Evolutionary conservation across 2,329 filamentous ascomycete species (phyloP).

Genomic region (Cladobotryum mycophilum): DNA sequence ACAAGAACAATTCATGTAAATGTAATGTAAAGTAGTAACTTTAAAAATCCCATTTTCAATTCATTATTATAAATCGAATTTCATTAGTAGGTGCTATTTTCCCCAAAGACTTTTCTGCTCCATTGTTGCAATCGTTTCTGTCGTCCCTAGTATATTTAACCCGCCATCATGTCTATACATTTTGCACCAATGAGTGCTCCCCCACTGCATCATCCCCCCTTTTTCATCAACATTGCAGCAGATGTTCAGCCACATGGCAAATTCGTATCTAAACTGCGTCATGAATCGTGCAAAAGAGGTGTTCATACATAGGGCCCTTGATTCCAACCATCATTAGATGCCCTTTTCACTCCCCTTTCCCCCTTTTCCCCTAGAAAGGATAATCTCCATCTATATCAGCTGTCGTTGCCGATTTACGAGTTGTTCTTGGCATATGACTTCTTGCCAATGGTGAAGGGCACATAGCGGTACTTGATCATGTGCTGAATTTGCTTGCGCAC

Average conservation of each 20-base stretch:
- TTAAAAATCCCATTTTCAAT: background rate
- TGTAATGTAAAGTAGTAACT: too few relatives aligned
- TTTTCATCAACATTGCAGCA: constrained; percentile 1
- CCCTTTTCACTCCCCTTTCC: background rate
- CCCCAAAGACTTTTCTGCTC: constrained; percentile 6
- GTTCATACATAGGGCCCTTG: background rate
- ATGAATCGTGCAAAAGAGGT: background rate
- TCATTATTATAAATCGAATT: constrained; percentile 9
- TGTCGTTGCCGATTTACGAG: constrained; percentile 24
- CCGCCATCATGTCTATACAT: constrained; percentile 2
- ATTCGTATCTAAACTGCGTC: background rate
- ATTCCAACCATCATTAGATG: background rate
- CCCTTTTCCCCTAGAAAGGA: too few relatives aligned
- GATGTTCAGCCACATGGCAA: background rate
- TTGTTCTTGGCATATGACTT: constrained; percentile 66
- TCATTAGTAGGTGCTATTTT: constrained; percentile 6
- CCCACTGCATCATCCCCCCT: background rate
- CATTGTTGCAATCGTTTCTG: constrained; percentile 6
- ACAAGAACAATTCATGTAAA: too few relatives aligned
- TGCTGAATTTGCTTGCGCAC: constrained; percentile 99
- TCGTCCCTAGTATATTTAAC: constrained; percentile 10
- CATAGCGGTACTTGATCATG: constrained; percentile 99
- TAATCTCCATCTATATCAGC: too few relatives aligned
- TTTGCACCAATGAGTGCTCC: background rate
- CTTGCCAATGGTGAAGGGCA: constrained; percentile 90